phyloP scores from a whole-genome alignment of 257 asterid genomes.

The Thymus mandschuricus region DNA sequence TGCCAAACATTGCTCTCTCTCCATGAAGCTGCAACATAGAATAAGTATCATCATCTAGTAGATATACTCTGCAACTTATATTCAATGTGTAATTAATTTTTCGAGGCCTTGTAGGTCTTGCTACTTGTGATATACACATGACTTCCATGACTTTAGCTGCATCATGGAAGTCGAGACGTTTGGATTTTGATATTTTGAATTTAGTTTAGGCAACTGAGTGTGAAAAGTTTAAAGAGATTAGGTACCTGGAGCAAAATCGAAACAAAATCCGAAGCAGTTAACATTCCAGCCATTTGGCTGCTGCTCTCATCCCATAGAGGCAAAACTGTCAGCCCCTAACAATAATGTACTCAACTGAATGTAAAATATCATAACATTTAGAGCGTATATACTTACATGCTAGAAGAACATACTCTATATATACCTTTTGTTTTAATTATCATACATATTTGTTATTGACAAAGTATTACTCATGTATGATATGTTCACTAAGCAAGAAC shows the following conservation, averaged over 20 bases:
- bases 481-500: not conserved
- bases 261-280: constrained; percentile 77
- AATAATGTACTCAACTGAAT: constrained; percentile 20
- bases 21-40: constrained; percentile 55
- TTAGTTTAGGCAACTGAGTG: no score
- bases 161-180: no score
- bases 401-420: no score
- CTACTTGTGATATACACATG: no score
- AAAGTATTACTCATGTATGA: no score
- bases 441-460: no score
- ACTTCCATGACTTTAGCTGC: no score
- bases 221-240: not conserved
- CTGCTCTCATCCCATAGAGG: constrained; percentile 62
- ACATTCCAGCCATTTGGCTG: constrained; percentile 58
- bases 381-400: not conserved
- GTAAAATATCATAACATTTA: constrained; percentile 4
- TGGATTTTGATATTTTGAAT: no score
- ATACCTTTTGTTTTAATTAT: no score
- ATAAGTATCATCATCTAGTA: not conserved
- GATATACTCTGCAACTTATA: constrained; percentile 4
- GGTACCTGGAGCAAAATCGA: constrained; percentile 63
- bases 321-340: constrained; percentile 52
- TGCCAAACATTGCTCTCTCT: constrained; percentile 44
- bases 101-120: no score
- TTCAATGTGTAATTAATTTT: not conserved